These are phyloP conservation scores for Leccinum sublutescens DNA, from an alignment of 768 basidiomycete genomes.

Conservation along the genomic window DNA sequence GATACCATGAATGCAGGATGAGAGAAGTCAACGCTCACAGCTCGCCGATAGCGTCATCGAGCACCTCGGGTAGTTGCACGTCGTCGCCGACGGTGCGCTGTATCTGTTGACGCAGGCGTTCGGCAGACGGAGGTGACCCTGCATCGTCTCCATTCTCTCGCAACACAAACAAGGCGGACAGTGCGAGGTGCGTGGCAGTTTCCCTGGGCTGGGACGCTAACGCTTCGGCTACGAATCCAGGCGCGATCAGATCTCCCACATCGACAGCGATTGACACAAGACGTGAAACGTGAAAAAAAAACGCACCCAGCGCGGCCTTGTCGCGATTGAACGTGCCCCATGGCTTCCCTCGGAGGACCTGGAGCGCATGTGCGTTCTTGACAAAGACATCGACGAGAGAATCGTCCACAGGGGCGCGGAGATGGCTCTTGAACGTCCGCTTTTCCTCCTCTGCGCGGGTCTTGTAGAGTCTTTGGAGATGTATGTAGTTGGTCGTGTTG, in stretches of 20 bases:
- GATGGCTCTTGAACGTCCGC: constrained; percentile 47
- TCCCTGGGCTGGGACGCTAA: constrained; percentile 48
- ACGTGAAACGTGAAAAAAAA: no score
- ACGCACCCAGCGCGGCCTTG: constrained; percentile 47
- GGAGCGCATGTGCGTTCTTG: constrained; percentile 75
- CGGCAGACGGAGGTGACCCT: constrained; percentile 41
- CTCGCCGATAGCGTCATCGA: constrained; percentile 68
- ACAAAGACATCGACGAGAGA: constrained; percentile 67
- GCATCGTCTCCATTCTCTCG: constrained; percentile 28
- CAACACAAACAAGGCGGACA: constrained; percentile 55
- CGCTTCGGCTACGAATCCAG: constrained; percentile 37
- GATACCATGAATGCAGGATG: background rate
- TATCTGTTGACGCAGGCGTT: constrained; percentile 53
- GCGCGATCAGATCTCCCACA: background rate
- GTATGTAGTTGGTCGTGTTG: constrained; percentile 78
- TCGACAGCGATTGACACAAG: background rate
- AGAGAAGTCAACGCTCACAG: constrained; percentile 50
- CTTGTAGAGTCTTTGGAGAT: constrained; percentile 85
- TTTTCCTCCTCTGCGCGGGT: constrained; percentile 71
- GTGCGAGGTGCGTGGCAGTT: constrained; percentile 66
- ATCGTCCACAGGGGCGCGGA: constrained; percentile 47
- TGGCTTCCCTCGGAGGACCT: constrained; percentile 58
- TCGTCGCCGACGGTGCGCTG: constrained; percentile 48
- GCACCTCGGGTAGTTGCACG: constrained; percentile 51
- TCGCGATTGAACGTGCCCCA: constrained; percentile 60